Conservation (phyloP, 2,329 filamentous ascomycete species). For the Xylaria sp. region DNA sequence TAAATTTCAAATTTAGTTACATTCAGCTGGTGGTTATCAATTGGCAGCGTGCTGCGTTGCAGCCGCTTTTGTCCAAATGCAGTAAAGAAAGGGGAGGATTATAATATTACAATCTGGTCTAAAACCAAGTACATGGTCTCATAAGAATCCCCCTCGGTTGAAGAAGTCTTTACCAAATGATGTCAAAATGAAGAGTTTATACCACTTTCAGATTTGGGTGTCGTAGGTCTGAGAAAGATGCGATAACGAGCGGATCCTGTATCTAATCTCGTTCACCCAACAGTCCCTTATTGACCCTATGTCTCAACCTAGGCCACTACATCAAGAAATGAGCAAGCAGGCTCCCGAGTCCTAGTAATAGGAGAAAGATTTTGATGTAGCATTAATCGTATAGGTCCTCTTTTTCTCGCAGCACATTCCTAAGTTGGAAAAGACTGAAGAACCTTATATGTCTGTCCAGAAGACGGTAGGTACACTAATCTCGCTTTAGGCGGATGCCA, state of each 20-base stretch:
- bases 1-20: not conserved
- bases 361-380: not conserved
- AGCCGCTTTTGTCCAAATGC: not conserved
- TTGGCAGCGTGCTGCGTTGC: not conserved
- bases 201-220: no score
- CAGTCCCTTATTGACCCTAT: no score
- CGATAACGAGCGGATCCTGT: not conserved
- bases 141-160: no score
- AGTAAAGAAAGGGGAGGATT: not conserved
- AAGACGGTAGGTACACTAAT: constrained; percentile 10
- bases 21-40: not conserved
- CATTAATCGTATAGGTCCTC: not conserved
- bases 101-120: not conserved
- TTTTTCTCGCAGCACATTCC: not conserved
- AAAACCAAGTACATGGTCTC: no score
- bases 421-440: not conserved
- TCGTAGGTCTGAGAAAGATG: not conserved
- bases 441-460: not conserved
- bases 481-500: not conserved
- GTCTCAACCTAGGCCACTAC: not conserved
- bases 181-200: no score
- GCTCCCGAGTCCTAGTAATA: not conserved
- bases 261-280: not conserved
- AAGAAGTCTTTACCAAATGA: no score
- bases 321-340: not conserved